Evolutionary conservation across 2,329 filamentous ascomycete genomes (phyloP), one percentile per base, ranked within the genome.

Genomic region (Sporothrix humicola): DNA sequence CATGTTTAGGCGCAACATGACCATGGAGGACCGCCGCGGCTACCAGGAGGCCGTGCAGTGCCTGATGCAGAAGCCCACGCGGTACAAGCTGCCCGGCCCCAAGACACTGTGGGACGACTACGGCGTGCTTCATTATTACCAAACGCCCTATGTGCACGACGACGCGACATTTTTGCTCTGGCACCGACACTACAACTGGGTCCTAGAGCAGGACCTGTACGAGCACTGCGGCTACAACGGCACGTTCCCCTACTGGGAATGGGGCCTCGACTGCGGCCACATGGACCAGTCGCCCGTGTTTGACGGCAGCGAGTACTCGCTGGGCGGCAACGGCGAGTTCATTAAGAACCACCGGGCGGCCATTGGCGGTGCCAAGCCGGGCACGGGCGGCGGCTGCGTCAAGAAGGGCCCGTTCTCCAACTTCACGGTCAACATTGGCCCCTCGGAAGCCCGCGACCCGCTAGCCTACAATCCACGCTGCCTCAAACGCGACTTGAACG

Each of bases 291-390:
- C 81, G 12, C 79, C 82, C 6, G 77, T 85, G 42, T 84, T 83
- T 74, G 83, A 85, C 74, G 83, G 84, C 63, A 82, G 80, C 72
- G 81, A 80, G n/a, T 79, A 78, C 72, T 83, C 81, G 3, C 79
- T 85, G 75, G 81, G 81, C 26, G 82, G 82, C 59, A 82, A 85
- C 73, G 83, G 84, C 37, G 81, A 73, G 44, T 78, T 78, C 69
- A 76, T 83, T 68, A 46, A 73, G 66, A 69, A 74, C 69, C 61
- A 69, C 42, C 56, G 56, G 20, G 69, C 69, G 54, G 69, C 69
- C 4, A 71, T 71, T 15, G 56, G 69, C 1, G 71, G 71, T 20
- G 59, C 74, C 50, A 59, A 69, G 10, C 23, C 71, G 8, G 31
- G 75, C 69, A 72, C 75, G 9, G 79, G 79, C 20, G 80, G 79